Evolutionary conservation across 2,329 filamentous ascomycete species (phyloP).

Genomic region (Hymenoscyphus occultus): DNA sequence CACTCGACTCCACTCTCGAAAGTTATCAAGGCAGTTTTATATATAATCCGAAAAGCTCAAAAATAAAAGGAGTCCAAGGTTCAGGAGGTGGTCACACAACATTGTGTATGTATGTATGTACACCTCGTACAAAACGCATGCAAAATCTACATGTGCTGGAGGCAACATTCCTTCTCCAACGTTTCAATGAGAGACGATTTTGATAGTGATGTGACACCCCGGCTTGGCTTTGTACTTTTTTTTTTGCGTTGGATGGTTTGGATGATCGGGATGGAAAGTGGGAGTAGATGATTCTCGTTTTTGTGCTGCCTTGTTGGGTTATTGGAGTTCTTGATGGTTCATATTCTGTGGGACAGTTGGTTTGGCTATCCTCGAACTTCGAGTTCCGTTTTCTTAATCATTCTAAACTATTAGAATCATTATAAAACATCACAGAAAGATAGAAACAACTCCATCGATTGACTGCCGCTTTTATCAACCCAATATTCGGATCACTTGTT

Average conservation of each 20-base stretch:
- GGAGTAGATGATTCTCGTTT: too few species aligned
- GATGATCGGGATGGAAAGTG: too few species aligned
- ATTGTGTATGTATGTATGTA: background rate
- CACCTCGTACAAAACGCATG: background rate
- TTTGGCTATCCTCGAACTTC: background rate
- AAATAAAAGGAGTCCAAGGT: too few species aligned
- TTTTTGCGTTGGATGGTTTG: too few species aligned
- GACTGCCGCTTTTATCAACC: slow-evolving; percentile 18
- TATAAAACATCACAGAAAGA: slow-evolving; percentile 7
- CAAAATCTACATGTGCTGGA: background rate
- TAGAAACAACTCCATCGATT: slow-evolving; percentile 18
- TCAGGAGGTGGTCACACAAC: background rate
- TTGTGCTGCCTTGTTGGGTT: too few species aligned
- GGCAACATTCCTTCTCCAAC: background rate
- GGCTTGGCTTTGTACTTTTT: background rate
- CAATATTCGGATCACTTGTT: slow-evolving; percentile 19
- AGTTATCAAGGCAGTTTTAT: too few species aligned
- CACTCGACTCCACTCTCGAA: too few species aligned
- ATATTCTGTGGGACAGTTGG: background rate
- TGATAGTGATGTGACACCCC: background rate
- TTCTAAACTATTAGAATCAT: background rate
- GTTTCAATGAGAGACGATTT: background rate
- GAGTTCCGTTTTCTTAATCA: background rate
- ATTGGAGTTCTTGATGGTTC: too few species aligned
- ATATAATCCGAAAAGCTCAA: too few species aligned